Conservation (phyloP, 2,329 filamentous ascomycete genomes). For the Fusarium foetens region DNA sequence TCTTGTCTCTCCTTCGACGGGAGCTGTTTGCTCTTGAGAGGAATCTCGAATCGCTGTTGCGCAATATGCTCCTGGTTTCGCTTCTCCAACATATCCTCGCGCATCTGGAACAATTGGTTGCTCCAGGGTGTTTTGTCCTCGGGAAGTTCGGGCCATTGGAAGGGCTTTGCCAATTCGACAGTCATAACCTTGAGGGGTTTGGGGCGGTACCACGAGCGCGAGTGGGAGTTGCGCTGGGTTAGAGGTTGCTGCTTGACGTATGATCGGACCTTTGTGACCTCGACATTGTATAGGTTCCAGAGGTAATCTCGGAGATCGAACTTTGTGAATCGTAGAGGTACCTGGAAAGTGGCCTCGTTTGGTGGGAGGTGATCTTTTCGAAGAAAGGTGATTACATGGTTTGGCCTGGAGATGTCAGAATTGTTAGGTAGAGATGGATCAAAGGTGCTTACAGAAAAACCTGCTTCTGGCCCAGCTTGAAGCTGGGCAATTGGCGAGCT, state of each 20-base stretch:
- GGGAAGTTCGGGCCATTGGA: conserved; percentile 84
- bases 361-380: conserved; percentile 77
- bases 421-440: background rate
- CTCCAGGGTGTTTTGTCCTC: conserved; percentile 72
- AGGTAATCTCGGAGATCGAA: conserved; percentile 97
- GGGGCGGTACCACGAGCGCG: conserved; percentile 74
- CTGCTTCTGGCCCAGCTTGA: conserved; percentile 63
- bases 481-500: conserved; percentile 54
- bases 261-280: conserved; percentile 77
- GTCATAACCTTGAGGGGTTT: conserved; percentile 90
- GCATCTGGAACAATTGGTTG: conserved; percentile 65
- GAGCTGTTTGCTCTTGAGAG: conserved; percentile 55
- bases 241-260: conserved; percentile 74
- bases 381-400: conserved; percentile 82
- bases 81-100: conserved; percentile 59
- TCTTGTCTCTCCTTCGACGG: conserved; percentile 55
- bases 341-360: conserved; percentile 87
- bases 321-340: conserved; percentile 93
- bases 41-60: conserved; percentile 49
- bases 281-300: conserved; percentile 83
- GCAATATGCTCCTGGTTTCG: conserved; percentile 50
- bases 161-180: conserved; percentile 86
- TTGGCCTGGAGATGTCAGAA: conserved; percentile 67
- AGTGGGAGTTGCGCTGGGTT: conserved; percentile 61
- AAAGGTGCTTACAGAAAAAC: conserved; percentile 62